phyloP scores from a whole-genome alignment of 2,329 filamentous ascomycete genomes.

The Colletotrichum sublineola region DNA sequence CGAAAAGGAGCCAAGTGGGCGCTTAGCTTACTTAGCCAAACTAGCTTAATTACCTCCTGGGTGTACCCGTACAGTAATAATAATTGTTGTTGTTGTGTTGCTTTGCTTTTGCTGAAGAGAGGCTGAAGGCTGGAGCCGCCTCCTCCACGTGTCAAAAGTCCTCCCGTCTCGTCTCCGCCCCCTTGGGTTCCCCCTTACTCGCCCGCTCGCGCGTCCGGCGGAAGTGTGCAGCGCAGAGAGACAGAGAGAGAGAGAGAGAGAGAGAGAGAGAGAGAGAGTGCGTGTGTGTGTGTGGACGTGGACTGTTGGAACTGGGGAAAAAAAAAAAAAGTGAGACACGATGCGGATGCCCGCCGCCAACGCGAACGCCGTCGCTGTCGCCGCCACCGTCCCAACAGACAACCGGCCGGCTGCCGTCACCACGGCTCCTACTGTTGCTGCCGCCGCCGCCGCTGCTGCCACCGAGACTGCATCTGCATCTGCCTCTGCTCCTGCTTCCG shows the following conservation, averaged over 20 bases:
- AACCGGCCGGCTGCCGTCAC: conserved; percentile 11
- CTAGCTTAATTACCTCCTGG: conserved; percentile 17
- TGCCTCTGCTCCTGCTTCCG: neutral
- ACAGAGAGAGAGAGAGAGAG: neutral
- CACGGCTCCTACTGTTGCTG: neutral
- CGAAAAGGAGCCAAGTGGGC: conserved; percentile 17
- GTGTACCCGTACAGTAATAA: conserved; percentile 12
- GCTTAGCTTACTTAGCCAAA: conserved; percentile 18
- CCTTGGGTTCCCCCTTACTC: conserved; percentile 27
- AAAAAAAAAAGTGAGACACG: conserved; percentile 36
- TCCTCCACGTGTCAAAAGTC: conserved; percentile 30
- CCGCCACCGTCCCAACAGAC: conserved; percentile 18
- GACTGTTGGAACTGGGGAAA: conserved; percentile 9
- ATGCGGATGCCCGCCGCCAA: conserved; percentile 40
- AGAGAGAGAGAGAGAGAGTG: too few relatives aligned
- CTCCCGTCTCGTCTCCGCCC: conserved; percentile 28
- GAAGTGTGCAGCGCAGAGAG: conserved; percentile 16
- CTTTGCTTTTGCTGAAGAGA: conserved; percentile 18
- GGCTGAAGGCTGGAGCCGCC: conserved; percentile 26
- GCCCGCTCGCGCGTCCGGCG: conserved; percentile 18
- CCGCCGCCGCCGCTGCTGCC: neutral
- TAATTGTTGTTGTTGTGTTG: conserved; percentile 5
- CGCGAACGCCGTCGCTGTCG: conserved; percentile 21
- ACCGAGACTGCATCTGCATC: neutral
- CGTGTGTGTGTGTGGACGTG: conserved; percentile 5